These are phyloP conservation scores for Jamesozyma jinghongensis DNA, from an alignment of 805 yeast species.

Conservation along the genomic window DNA sequence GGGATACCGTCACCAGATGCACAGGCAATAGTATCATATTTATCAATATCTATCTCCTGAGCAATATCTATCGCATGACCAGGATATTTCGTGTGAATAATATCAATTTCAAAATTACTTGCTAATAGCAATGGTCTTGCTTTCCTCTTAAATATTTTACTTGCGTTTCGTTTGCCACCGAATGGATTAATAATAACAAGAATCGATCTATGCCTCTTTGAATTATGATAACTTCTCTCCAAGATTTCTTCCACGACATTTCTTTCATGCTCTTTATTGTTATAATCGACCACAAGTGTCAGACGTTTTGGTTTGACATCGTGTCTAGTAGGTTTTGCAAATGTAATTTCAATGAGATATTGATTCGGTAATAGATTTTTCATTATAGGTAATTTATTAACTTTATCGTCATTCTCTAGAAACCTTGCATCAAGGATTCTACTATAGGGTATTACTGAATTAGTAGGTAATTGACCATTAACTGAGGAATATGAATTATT, in stretches of 20 bases:
- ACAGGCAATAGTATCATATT: conserved; percentile 74
- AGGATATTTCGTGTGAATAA: conserved; percentile 51
- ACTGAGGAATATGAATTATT: conserved; percentile 15
- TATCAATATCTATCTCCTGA: conserved; percentile 39
- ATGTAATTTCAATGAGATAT: conserved; percentile 27
- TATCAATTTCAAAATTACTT: conserved; percentile 50
- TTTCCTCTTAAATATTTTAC: conserved; percentile 41
- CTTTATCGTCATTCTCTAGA: conserved; percentile 8
- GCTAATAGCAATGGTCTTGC: conserved; percentile 67
- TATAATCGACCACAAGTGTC: conserved; percentile 17
- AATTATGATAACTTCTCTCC: conserved; percentile 32
- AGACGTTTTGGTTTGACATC: conserved; percentile 32
- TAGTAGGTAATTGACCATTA: conserved; percentile 26
- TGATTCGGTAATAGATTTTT: conserved; percentile 3
- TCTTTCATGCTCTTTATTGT: conserved; percentile 1
- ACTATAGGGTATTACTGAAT: conserved; percentile 29
- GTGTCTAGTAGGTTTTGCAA: conserved; percentile 31
- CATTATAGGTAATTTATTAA: conserved; percentile 1
- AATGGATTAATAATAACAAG: conserved; percentile 78
- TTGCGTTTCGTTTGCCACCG: conserved; percentile 81
- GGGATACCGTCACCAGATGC: conserved; percentile 97
- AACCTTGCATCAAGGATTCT: conserved; percentile 25
- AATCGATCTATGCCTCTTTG: conserved; percentile 38
- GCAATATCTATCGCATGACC: conserved; percentile 77
- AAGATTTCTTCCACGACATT: conserved; percentile 30